Evolutionary conservation across 1,284 basidiomycete species (phyloP).

Genomic region (Cronartium quercuum): DNA sequence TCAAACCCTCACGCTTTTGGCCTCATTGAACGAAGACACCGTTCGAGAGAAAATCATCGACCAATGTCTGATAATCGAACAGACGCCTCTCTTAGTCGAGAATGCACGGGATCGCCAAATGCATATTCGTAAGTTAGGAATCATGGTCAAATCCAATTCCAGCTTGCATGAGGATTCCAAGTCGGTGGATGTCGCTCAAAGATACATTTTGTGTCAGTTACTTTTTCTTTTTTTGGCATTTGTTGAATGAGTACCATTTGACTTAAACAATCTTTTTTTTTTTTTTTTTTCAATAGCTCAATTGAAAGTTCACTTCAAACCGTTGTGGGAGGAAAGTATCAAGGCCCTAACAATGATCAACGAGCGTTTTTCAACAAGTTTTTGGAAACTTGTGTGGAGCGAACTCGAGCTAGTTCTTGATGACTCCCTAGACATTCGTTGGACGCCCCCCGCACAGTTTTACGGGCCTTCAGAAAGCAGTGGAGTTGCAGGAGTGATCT

Average conservation of each 20-base stretch:
- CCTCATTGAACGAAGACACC: conserved; percentile 40
- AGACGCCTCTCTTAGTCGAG: conserved; percentile 53
- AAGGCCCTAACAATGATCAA: conserved; percentile 61
- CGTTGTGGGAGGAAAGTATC: conserved; percentile 76
- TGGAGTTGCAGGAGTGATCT: background rate
- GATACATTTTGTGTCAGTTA: conserved; percentile 53
- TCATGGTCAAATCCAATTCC: conserved; percentile 41
- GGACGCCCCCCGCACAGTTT: conserved; percentile 55
- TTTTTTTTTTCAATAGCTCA: conserved; percentile 55
- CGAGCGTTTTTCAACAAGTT: conserved; percentile 59
- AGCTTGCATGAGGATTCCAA: conserved; percentile 41
- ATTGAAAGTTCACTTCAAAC: conserved; percentile 81
- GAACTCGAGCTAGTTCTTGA: conserved; percentile 41
- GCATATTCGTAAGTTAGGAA: conserved; percentile 54
- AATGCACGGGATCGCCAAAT: conserved; percentile 75
- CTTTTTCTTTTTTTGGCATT: conserved; percentile 45
- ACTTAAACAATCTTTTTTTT: conserved; percentile 15
- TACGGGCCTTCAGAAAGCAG: conserved; percentile 39
- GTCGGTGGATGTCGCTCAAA: conserved; percentile 41
- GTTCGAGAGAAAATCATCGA: conserved; percentile 40
- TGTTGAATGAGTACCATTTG: background rate
- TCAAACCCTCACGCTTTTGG: conserved; percentile 50
- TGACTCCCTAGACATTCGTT: conserved; percentile 6
- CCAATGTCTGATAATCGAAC: conserved; percentile 44
- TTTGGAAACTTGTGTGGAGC: conserved; percentile 63